Evolutionary conservation across 768 basidiomycete genomes (phyloP), one percentile per base, ranked within the genome.

Genomic region (Boletus rex-veris): DNA sequence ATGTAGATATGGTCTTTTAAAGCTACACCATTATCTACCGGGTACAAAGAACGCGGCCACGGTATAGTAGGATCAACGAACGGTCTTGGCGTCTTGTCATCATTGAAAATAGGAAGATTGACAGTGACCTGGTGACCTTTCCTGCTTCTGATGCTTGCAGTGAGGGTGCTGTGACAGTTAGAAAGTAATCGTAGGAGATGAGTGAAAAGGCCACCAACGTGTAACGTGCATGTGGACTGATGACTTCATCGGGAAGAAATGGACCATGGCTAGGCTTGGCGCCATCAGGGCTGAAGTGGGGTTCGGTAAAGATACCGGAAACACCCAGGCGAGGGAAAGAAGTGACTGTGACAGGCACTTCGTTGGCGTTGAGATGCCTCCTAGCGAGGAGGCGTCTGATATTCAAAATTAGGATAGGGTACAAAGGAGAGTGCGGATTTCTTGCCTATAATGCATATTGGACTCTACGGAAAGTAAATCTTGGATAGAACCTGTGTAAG

Each of bases 181-280:
- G 57, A 61, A 50, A 30, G n/a, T 19, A 30, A 30, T 0, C n/a
- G 35, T 26, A 54, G 43, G 42, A 47, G 38, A 39, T n/a, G 37
- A 44, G 56, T 51, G 15, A 52, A 58, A 60, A 54, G 36, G 18
- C 39, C 48, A 84, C 93, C 74, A 59, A 98, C 97, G 93, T 94
- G 75, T 98, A 99, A 50, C 97, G 89, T 45, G 87, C 90, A 73
- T 98, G 96, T 33, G 93, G 92, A 70, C 98, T 99, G 39, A 92
- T 98, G 59, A 97, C 84, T 73, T 97, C 86, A 64, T 98, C 88
- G 1, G 94, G 92, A 15, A 98, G 78, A 76, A 98, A 98, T 50
- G 97, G 73, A 67, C 92, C 94, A 69, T 92, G 88, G 62, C 92
- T 95, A 28, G 92, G 95, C 50, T 84, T 73, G 6, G 93, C 91